Base-by-base conservation (phyloP, 805 yeast species). In the Starmerella ratchasimensis region DNA sequence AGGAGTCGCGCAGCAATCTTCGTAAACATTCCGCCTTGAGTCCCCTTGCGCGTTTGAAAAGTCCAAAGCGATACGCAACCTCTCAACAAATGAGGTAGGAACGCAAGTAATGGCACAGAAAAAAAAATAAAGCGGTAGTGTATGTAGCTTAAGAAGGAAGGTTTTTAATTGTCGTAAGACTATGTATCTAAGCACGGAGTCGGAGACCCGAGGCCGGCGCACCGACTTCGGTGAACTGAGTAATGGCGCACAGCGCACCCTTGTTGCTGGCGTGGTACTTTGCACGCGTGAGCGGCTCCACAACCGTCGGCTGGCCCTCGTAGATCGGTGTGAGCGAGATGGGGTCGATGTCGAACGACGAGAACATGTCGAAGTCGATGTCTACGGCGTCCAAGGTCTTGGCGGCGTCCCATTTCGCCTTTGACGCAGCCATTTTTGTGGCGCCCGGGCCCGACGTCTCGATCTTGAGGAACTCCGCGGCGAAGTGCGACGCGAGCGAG, bases 121-220 rank as follows among this genome's bases (percentile, higher is more conserved):
- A n/a, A n/a, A n/a, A n/a, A n/a, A n/a, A n/a, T n/a, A n/a, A n/a
- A n/a, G n/a, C n/a, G n/a, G n/a, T n/a, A n/a, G n/a, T n/a, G n/a
- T n/a, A n/a, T n/a, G n/a, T n/a, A n/a, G n/a, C n/a, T n/a, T n/a
- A n/a, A n/a, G n/a, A n/a, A n/a, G n/a, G n/a, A n/a, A n/a, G n/a
- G n/a, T n/a, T n/a, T n/a, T n/a, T n/a, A n/a, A n/a, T n/a, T n/a
- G n/a, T n/a, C n/a, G n/a, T n/a, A n/a, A n/a, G n/a, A n/a, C n/a
- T n/a, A n/a, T n/a, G n/a, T 28, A 13, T n/a, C 19, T 16, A 28
- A 14, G 39, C 49, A 23, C 43, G 10, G 13, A 64, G 43, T 46
- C 93, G 74, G 53, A 88, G 68, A 17, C 97, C 97, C 10, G 94
- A 78, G 9, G 94, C 90, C 15, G 90, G 81, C 13, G 88, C 83